Evolutionary conservation across 2,329 filamentous ascomycete species (phyloP), one percentile per base, ranked within the genome.

Genomic region (Epichloe elymi): DNA sequence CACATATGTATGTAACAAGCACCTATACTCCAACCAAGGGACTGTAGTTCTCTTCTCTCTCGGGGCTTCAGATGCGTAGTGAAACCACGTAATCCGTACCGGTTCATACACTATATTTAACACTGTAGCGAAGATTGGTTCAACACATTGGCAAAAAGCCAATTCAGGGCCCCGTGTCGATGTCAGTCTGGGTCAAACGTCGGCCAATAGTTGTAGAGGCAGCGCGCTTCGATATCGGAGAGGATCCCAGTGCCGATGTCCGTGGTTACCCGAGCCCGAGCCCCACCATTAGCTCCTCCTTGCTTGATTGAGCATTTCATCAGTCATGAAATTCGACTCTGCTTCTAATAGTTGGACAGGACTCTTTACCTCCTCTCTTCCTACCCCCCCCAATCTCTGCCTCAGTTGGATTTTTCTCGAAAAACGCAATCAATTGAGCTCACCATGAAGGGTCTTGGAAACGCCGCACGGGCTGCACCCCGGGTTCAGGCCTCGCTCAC

Each of bases 381-480:
- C 49, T 30, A 30, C 7, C 7, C 8, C 44, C 54, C 26, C 26
- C 51, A 46, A 37, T 52, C 48, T 33, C 50, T 20, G 42, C 37
- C 48, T 33, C 23, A 42, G 37, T 52, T 50, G 33, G 19, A 14
- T 19, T 39, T 45, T 51, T 12, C 23, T 46, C 46, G 48, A 35
- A 46, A 47, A 30, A 51, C 54, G n/a, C 30, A 23, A 23, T 14
- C 17, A 19, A 48, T 19, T 39, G 42, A 41, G 23, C 46, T 47
- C 54, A 56, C 47, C 47, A 66, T 66, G 63, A 64, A 64, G 57
- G 59, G 62, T 50, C 55, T 65, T 55, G 57, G 54, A 56, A 60
- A 61, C 55, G 57, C 61, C 50, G 54, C 59, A 48, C 61, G 63
- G 61, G 61, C 61, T 46, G 59, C 61, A 51, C 60, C 63, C 56